These are phyloP conservation scores for Tympanopsis confertula DNA, from an alignment of 2,329 filamentous ascomycete species.

Conservation along the genomic window DNA sequence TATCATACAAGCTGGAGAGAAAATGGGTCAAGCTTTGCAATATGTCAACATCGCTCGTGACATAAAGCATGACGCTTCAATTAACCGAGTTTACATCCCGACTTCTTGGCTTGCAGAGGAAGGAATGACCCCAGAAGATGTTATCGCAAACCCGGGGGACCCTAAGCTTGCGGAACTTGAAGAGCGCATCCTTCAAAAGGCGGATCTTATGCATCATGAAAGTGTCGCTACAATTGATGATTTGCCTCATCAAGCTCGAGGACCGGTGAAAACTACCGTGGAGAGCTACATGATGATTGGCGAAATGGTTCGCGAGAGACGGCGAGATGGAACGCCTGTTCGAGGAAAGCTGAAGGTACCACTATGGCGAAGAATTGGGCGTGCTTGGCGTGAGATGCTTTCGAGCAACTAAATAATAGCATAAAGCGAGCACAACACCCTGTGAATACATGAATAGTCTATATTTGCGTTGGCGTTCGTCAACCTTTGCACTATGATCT, in stretches of 20 bases:
- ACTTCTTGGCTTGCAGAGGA: conserved; percentile 48
- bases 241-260: conserved; percentile 46
- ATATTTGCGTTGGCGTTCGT: no score
- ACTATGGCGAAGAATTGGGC: no score
- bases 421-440: no score
- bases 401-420: no score
- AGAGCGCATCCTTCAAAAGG: conserved; percentile 40
- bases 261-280: conserved; percentile 56
- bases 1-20: conserved; percentile 42
- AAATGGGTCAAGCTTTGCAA: conserved; percentile 66
- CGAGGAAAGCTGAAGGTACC: conserved; percentile 3
- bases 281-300: conserved; percentile 72
- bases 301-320: no score
- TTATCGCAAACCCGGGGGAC: conserved; percentile 36
- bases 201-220: conserved; percentile 45
- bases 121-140: conserved; percentile 37
- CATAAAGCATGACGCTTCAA: conserved; percentile 53
- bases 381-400: no score
- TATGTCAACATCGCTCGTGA: conserved; percentile 70
- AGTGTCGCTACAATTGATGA: conserved; percentile 45
- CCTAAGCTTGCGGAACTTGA: conserved; percentile 36
- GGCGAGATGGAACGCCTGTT: no score
- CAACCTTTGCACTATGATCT: no score
- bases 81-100: conserved; percentile 60
- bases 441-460: no score